Base-by-base conservation (phyloP, 176 grass and related monocot genomes). In the Oryza meridionalis region DNA sequence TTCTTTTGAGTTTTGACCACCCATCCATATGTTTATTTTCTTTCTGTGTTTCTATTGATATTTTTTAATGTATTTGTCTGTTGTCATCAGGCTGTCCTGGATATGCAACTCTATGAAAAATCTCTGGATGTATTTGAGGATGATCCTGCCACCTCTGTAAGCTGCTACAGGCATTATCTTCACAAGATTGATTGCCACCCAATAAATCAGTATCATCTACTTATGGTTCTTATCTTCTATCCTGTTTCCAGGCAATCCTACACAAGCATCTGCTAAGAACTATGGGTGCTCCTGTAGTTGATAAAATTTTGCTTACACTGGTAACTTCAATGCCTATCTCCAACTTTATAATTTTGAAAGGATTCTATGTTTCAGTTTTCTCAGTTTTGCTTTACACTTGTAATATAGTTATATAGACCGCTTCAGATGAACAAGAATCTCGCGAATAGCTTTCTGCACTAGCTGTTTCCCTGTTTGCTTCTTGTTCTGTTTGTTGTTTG, bases 21-120 rank as follows among this genome's bases (percentile, higher is more conserved):
- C 69, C 33, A 46, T 88, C 67, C 71, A 72, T 37, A 6, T 61
- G 55, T 26, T 21, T 78, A 14, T 55, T 70, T 67, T 80, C 15
- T 7, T 83, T 80, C 49, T 88, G 50, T 65, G 67, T 32, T 73
- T 38, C 17, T 71, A 9, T 40, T 58, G 32, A 12, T 43, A 67
- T 32, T 44, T 67, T 31, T 37, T 8, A 40, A 40, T 40, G 38
- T 40, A 40, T 80, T 80, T 89, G 16, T 67, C 35, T 91, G 27
- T 71, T 76, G 55, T 88, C 67, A 27, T 73, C 88, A 98, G 96
- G 93, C 85, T 77, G 93, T 95, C 80, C 75, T 98, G 64, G 93
- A 95, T 84, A 77, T 98, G 83, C 96, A 98, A 77, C 86, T 98
- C 44, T 93, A 98, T 81, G 96, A 93, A 65, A 98, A 95, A 93